phyloP scores from a whole-genome alignment of 768 basidiomycete species.

The Termitomyces sp. region DNA sequence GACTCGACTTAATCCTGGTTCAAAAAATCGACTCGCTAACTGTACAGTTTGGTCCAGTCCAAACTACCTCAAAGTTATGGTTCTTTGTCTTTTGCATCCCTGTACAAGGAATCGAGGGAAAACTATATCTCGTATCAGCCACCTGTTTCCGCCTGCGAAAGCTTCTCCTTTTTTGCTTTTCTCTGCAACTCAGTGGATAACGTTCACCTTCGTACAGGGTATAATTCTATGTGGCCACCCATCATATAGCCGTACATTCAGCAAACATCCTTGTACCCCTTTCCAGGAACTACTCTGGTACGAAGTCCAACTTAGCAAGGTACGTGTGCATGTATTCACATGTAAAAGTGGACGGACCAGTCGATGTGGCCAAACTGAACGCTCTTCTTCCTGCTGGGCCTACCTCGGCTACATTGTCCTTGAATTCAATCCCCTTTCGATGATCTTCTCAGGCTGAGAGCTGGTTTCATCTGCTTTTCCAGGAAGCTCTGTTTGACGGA shows the following conservation, averaged over 20 bases:
- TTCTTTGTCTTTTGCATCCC: too few relatives aligned
- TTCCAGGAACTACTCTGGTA: too few relatives aligned
- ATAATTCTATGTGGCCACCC: too few relatives aligned
- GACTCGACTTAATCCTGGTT: neutral
- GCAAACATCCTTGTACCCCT: neutral
- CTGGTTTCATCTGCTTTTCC: neutral
- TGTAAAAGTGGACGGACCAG: too few relatives aligned
- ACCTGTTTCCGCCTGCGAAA: neutral
- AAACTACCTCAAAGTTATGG: too few relatives aligned
- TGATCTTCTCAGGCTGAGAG: neutral
- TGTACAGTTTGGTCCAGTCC: too few relatives aligned
- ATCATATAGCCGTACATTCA: neutral
- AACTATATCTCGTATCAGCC: too few relatives aligned
- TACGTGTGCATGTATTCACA: neutral
- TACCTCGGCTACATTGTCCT: neutral
- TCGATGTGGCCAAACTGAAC: neutral
- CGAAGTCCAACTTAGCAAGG: neutral
- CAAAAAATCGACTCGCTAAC: too few relatives aligned
- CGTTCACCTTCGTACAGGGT: too few relatives aligned
- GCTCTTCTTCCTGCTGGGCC: neutral
- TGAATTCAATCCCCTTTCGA: neutral
- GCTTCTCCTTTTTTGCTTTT: neutral
- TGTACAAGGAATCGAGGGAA: too few relatives aligned
- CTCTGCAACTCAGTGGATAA: neutral
- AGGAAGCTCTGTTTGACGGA: neutral